A percentile compares a stretch with the other conserved stretches of the same genome.
Evolutionary conservation across 192 early-diverging fungal genomes (phyloP).

Genomic region (Linnemannia elongata): DNA sequence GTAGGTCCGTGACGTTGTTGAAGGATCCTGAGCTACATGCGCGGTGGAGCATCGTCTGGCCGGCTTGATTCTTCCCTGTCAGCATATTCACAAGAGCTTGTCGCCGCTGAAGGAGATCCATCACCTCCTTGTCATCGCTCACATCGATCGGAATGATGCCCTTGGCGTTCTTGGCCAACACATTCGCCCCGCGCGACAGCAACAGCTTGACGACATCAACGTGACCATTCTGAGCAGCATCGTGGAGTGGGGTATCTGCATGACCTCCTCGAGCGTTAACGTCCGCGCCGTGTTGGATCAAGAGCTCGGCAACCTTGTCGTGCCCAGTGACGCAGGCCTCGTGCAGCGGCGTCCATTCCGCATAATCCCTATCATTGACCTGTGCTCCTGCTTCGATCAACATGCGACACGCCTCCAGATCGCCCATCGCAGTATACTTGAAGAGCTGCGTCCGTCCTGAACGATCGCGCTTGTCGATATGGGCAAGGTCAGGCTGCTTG

Average conservation of each 20-base stretch:
- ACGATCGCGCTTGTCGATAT: conserved; percentile 58
- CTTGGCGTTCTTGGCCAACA: conserved; percentile 61
- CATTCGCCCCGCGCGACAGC: conserved; percentile 68
- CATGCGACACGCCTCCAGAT: conserved; percentile 66
- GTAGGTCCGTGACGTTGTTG: conserved; percentile 59
- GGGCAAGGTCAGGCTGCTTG: conserved; percentile 40
- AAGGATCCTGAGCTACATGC: conserved; percentile 66
- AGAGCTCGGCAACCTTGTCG: conserved; percentile 57
- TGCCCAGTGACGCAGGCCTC: conserved; percentile 72
- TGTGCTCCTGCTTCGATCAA: conserved; percentile 72
- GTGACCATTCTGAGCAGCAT: conserved; percentile 69
- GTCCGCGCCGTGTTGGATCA: conserved; percentile 62
- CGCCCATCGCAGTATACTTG: conserved; percentile 66
- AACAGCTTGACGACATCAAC: conserved; percentile 62
- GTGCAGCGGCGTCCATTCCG: conserved; percentile 79
- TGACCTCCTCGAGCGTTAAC: conserved; percentile 73
- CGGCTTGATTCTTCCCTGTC: conserved; percentile 57
- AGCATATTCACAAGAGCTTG: conserved; percentile 55
- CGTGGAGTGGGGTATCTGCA: conserved; percentile 79
- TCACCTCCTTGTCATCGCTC: conserved; percentile 59
- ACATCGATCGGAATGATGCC: conserved; percentile 61
- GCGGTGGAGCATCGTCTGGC: conserved; percentile 64
- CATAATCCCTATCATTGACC: conserved; percentile 75
- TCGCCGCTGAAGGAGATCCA: conserved; percentile 53
- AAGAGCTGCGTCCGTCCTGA: conserved; percentile 68